A percentile compares a stretch with the other conserved stretches of the same genome.
Conservation (phyloP, 2,329 filamentous ascomycete genomes). For the Colletotrichum acutatum region DNA sequence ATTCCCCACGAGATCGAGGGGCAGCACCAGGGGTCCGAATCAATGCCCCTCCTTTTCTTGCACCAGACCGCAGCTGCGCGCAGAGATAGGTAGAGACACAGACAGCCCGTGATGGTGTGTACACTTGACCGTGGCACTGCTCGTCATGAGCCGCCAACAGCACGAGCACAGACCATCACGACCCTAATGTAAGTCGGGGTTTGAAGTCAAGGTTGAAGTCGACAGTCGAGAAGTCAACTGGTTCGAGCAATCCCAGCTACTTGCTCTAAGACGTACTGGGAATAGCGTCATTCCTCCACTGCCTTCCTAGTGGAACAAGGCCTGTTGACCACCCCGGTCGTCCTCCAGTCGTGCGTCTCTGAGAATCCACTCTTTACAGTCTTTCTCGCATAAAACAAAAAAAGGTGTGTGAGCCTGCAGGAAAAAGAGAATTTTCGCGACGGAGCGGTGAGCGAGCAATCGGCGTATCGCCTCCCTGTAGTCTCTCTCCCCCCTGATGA, state of each 20-base stretch:
- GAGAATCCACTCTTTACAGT: slow-evolving; percentile 25
- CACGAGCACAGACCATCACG: slow-evolving; percentile 21
- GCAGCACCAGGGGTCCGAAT: slow-evolving; percentile 23
- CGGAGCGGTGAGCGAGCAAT: slow-evolving; percentile 37
- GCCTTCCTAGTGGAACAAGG: slow-evolving; percentile 13
- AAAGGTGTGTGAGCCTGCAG: slow-evolving; percentile 29
- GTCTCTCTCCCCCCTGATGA: slow-evolving; percentile 2
- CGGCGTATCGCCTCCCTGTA: slow-evolving; percentile 32
- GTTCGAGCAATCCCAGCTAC: background rate
- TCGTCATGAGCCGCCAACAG: slow-evolving; percentile 33
- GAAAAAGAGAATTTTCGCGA: slow-evolving; percentile 24
- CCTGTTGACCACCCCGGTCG: slow-evolving; percentile 16
- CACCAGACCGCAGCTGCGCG: background rate
- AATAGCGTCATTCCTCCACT: slow-evolving; percentile 10
- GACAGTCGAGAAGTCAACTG: background rate
- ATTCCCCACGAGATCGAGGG: slow-evolving; percentile 37
- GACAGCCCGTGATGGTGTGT: background rate
- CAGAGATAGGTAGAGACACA: background rate
- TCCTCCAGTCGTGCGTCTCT: slow-evolving; percentile 7
- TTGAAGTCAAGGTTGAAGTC: background rate
- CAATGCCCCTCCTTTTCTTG: slow-evolving; percentile 29
- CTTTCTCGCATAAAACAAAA: slow-evolving; percentile 27
- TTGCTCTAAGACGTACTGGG: background rate
- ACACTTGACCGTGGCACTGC: background rate
- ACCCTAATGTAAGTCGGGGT: background rate